These are phyloP conservation scores for Malus hybrid DNA, from an alignment of 331 rosid species.

Conservation along the genomic window DNA sequence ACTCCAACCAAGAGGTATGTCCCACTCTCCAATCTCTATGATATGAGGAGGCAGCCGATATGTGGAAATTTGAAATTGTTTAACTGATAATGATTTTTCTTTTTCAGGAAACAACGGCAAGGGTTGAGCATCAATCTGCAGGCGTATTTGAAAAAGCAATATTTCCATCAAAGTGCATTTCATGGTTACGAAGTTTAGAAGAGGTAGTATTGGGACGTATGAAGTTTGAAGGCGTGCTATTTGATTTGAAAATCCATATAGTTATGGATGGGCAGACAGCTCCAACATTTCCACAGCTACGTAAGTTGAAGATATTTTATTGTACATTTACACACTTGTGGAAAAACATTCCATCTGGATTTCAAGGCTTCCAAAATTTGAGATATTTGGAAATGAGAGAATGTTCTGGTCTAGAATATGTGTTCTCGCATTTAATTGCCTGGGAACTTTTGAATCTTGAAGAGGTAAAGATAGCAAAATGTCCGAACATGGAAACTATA, in stretches of 20 bases:
- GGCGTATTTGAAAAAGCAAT: background rate
- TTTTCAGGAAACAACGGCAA: too few species aligned
- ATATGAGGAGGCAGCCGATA: too few species aligned
- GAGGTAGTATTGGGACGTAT: rapidly evolving
- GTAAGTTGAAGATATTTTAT: rapidly evolving
- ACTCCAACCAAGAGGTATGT: too few species aligned
- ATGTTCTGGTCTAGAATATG: background rate
- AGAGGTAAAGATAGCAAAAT: rapidly evolving
- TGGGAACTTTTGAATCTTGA: background rate
- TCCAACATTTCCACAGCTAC: background rate
- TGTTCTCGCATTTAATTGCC: background rate
- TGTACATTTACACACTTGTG: too few species aligned
- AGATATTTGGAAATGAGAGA: rapidly evolving
- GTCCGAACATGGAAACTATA: rapidly evolving
- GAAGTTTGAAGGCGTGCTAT: background rate
- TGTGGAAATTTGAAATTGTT: too few species aligned
- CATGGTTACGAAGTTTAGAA: background rate
- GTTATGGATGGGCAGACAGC: background rate
- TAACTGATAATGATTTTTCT: too few species aligned
- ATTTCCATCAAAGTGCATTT: background rate
- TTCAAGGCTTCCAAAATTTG: too few species aligned
- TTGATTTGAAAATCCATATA: background rate
- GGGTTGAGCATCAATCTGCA: too few species aligned
- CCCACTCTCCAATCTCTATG: too few species aligned
- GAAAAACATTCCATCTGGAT: too few species aligned